Evolutionary conservation across 2,329 filamentous ascomycete genomes (phyloP), one percentile per base, ranked within the genome.

Genomic region (Calonectria pauciramosa): DNA sequence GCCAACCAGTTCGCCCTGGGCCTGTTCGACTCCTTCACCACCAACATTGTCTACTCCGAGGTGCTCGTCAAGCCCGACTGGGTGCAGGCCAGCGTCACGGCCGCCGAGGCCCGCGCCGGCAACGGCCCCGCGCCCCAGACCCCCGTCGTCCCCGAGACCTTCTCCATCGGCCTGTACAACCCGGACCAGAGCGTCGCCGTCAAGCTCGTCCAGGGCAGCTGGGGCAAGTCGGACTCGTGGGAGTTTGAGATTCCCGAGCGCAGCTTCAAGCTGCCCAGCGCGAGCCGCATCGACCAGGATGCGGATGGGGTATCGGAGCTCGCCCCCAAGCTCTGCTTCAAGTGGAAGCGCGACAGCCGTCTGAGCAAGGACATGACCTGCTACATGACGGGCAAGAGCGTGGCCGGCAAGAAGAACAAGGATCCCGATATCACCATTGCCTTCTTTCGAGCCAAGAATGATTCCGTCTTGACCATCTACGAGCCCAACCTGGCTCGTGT

Each of bases 391-490:
- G 96, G 96, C 20, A 94, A 93, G 83, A 94, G 92, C 16, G 91
- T 94, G 0, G 92, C 91, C 28, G 92, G 92, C n/a, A 95, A 93
- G 85, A 95, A 95, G 88, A 94, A 90, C 87, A 96, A 95, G 83
- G 97, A 99, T 83, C 96, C 97, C 0, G 97, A 99, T 85, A 99
- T 99, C 79, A 96, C 96, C 0, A 90, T 99, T n/a, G 96, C 95
- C 3, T 90, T 99, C 80, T 98, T 96, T 88, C 93, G 94, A 78
- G 88, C 93, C 32, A 93, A 92, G 78, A 86, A 88, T 63, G 94
- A 96, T 79, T 87, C 86, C 44, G 82, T 84, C 36, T 86, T 99
- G 73, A 98, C 96, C 2, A 90, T 99, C 52, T 98, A 99, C 87
- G 95, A 99, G 85, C 95, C 96, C 7, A 99, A 99, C 82, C 89